phyloP scores from a whole-genome alignment of 257 asterid genomes.

The Striga asiatica region DNA sequence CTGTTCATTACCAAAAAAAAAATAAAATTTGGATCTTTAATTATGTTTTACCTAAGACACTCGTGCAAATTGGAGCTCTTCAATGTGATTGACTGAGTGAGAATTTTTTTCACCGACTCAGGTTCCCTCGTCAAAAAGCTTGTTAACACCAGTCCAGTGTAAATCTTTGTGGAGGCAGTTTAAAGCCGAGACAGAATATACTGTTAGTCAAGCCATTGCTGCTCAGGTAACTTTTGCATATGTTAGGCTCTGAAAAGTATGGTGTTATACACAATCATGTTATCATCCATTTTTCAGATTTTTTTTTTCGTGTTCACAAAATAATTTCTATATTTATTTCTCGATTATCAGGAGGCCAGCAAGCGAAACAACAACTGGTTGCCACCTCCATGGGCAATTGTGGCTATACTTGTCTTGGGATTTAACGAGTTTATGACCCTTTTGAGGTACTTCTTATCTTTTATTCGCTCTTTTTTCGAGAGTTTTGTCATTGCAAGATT shows the following conservation, averaged over 20 bases:
- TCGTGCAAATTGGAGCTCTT: not conserved
- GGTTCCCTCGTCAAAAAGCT: constrained; percentile 64
- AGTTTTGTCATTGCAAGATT: constrained; percentile 5
- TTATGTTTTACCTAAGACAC: not conserved
- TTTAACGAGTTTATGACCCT: constrained; percentile 87
- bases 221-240: constrained; percentile 63
- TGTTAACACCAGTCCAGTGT: constrained; percentile 92
- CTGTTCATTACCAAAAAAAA: no score
- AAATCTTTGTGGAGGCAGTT: constrained; percentile 90
- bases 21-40: constrained; percentile 8
- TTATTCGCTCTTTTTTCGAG: not conserved
- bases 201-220: constrained; percentile 84
- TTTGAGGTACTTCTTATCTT: constrained; percentile 39
- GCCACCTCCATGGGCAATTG: constrained; percentile 85
- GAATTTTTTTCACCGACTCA: constrained; percentile 18
- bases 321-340: constrained; percentile 14
- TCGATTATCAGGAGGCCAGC: constrained; percentile 56
- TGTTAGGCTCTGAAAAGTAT: not conserved
- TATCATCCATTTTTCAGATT: not conserved
- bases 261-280: not conserved
- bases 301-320: not conserved
- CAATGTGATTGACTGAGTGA: not conserved
- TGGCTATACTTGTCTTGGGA: constrained; percentile 60
- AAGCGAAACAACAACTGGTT: constrained; percentile 71
- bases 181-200: constrained; percentile 74